Conservation (phyloP, 2,329 filamentous ascomycete species). For the Shiraia bambusicola region DNA sequence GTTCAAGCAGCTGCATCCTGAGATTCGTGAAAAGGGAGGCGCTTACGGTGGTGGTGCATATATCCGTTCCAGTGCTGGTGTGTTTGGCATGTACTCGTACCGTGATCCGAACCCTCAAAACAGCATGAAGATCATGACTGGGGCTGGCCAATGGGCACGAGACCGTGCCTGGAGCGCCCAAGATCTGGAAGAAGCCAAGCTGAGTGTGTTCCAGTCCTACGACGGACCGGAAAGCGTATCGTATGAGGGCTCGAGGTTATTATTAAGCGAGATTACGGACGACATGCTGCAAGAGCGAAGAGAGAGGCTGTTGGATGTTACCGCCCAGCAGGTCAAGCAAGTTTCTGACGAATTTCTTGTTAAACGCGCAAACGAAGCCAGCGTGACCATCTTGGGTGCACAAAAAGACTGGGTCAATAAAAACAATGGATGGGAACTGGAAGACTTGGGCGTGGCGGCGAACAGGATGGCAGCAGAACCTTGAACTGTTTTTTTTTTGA, state of each 20-base stretch:
- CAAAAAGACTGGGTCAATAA: conserved; percentile 71
- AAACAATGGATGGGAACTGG: conserved; percentile 70
- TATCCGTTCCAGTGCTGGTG: conserved; percentile 72
- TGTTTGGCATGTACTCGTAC: conserved; percentile 96
- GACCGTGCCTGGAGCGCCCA: conserved; percentile 78
- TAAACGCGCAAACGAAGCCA: conserved; percentile 63
- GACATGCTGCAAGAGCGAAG: conserved; percentile 86
- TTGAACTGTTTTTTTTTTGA: conserved; percentile 5
- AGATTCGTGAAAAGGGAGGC: conserved; percentile 96
- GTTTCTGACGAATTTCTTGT: conserved; percentile 83
- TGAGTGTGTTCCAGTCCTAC: conserved; percentile 87
- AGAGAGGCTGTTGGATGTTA: conserved; percentile 84
- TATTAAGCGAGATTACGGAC: conserved; percentile 80
- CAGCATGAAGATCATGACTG: conserved; percentile 79
- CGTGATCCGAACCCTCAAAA: conserved; percentile 93
- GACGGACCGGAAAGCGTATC: conserved; percentile 88
- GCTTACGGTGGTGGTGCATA: conserved; percentile 93
- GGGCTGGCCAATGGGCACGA: conserved; percentile 78
- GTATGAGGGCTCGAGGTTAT: conserved; percentile 81
- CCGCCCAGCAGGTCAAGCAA: conserved; percentile 72
- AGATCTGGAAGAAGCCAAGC: conserved; percentile 93
- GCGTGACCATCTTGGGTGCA: conserved; percentile 76
- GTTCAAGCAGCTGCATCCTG: conserved; percentile 94
- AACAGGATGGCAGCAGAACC: conserved; percentile 24
- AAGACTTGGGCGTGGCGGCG: conserved; percentile 66